Conservation (phyloP, 768 basidiomycete species). For the Amanita brunnescens region DNA sequence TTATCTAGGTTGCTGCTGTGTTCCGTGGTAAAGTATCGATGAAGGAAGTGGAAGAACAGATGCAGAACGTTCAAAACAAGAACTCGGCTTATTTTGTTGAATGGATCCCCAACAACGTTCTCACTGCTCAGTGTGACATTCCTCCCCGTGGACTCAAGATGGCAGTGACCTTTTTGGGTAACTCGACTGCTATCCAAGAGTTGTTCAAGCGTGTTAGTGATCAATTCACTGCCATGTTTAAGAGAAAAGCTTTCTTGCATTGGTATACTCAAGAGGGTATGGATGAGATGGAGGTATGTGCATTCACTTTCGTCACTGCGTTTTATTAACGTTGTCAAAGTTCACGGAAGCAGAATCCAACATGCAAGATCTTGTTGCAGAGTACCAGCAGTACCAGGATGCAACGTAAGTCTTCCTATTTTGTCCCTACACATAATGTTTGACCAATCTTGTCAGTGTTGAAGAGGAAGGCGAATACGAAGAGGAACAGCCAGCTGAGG, state of each 20-base stretch:
- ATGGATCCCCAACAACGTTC: constrained; percentile 99
- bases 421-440: neutral
- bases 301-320: neutral
- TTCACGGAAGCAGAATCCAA: constrained; percentile 99
- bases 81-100: constrained; percentile 98
- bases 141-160: constrained; percentile 93
- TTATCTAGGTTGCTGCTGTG: constrained; percentile 66
- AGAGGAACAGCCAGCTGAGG: constrained; percentile 60
- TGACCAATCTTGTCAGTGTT: constrained; percentile 31
- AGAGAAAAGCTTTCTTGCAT: constrained; percentile 96
- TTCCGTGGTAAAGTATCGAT: constrained; percentile 99
- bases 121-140: constrained; percentile 97
- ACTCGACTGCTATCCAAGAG: constrained; percentile 95
- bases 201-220: constrained; percentile 98
- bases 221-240: constrained; percentile 99
- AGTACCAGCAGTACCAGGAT: constrained; percentile 96
- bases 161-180: constrained; percentile 96
- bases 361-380: constrained; percentile 97
- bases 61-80: constrained; percentile 96
- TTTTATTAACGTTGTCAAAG: constrained; percentile 21
- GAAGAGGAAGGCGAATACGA: constrained; percentile 89
- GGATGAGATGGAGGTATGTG: constrained; percentile 92
- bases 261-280: constrained; percentile 99
- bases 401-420: constrained; percentile 60
- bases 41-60: constrained; percentile 99